phyloP scores from a whole-genome alignment of 257 asterid species.

The Cynanchum wilfordii region DNA sequence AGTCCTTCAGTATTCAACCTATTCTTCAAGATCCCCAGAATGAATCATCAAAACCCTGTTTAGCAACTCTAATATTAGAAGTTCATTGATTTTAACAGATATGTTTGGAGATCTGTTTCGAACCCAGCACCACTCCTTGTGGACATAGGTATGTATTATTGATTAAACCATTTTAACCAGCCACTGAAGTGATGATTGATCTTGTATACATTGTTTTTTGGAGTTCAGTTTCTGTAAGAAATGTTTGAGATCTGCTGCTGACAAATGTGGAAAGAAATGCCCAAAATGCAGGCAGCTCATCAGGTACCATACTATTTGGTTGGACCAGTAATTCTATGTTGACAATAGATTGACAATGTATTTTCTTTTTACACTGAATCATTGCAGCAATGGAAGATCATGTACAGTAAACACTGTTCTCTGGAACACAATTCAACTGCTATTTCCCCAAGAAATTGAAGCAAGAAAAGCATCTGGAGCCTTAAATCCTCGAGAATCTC shows the following conservation, averaged over 20 bases:
- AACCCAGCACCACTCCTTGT: conserved; percentile 96
- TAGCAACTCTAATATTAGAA: neutral
- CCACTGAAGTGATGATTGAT: neutral
- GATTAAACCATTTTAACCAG: too few species aligned
- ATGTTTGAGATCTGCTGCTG: conserved; percentile 86
- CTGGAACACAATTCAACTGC: conserved; percentile 91
- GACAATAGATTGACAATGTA: neutral
- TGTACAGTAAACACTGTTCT: conserved; percentile 92
- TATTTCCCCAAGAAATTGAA: conserved; percentile 85
- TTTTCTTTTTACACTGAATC: neutral
- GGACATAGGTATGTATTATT: conserved; percentile 74
- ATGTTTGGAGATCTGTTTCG: conserved; percentile 88
- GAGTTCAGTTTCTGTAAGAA: conserved; percentile 67
- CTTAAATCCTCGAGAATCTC: conserved; percentile 17
- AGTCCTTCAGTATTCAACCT: conserved; percentile 10
- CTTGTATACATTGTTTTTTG: neutral
- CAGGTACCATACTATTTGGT: conserved; percentile 35
- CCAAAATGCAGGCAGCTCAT: conserved; percentile 96
- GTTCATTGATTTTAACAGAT: conserved; percentile 45
- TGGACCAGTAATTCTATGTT: neutral
- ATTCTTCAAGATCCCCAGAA: neutral
- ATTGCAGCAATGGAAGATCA: conserved; percentile 68
- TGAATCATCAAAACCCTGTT: neutral
- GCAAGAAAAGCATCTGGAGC: conserved; percentile 46
- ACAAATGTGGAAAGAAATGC: conserved; percentile 90